Conservation (phyloP, 495 filamentous ascomycete species). For the Hypoxylon lienhwacheense region DNA sequence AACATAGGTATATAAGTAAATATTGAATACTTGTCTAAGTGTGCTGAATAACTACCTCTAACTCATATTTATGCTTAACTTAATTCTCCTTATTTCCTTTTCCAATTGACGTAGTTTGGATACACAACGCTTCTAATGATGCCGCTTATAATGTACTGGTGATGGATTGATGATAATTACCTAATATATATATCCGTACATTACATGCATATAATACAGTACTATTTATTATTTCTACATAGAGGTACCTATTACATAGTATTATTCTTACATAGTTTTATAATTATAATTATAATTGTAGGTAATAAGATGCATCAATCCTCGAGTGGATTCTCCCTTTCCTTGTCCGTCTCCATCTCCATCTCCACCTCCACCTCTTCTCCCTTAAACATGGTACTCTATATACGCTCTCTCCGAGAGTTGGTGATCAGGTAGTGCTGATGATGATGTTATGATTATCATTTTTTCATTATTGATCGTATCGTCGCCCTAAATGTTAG, state of each 20-base stretch:
- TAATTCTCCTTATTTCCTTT: conserved; percentile 17
- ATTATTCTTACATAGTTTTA: too few relatives aligned
- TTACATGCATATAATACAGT: too few relatives aligned
- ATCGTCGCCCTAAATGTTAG: conserved; percentile 12
- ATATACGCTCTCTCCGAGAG: conserved; percentile 19
- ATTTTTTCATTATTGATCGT: conserved; percentile 14
- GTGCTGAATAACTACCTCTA: conserved; percentile 6
- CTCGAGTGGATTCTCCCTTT: conserved; percentile 16
- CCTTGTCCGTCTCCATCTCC: too few relatives aligned
- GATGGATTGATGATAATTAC: too few relatives aligned
- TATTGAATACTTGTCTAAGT: not conserved
- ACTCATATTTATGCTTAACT: conserved; percentile 22
- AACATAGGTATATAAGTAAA: not conserved
- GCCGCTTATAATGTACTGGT: not conserved
- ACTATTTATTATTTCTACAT: too few relatives aligned
- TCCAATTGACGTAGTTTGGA: not conserved
- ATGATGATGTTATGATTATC: conserved; percentile 21
- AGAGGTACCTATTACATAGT: too few relatives aligned
- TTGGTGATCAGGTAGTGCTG: too few relatives aligned
- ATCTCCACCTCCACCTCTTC: too few relatives aligned
- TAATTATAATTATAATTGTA: too few relatives aligned
- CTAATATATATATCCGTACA: too few relatives aligned
- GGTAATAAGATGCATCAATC: conserved; percentile 1
- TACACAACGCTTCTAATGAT: not conserved
- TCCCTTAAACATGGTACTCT: too few relatives aligned